A percentile compares a stretch with the other conserved stretches of the same genome.
Conservation (phyloP, 2,329 filamentous ascomycete genomes). For the Cordyceps tenuipes region DNA sequence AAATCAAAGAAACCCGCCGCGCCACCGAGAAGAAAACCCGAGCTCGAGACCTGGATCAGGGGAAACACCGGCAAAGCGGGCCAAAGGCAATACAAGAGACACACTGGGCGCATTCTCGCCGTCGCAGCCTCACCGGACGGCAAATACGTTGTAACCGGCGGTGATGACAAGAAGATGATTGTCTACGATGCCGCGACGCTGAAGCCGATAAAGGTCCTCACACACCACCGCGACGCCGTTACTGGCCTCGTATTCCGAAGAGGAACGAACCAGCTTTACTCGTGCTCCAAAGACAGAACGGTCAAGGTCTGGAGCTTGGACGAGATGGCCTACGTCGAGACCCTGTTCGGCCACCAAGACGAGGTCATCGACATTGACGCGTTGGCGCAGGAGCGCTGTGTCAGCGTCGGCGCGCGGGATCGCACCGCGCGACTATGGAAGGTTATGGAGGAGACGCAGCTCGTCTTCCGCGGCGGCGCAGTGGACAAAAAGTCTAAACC, state of each 20-base stretch:
- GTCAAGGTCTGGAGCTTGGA: slow-evolving; percentile 94
- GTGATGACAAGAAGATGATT: slow-evolving; percentile 73
- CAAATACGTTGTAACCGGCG: slow-evolving; percentile 84
- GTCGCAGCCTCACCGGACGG: slow-evolving; percentile 85
- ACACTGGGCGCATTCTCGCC: slow-evolving; percentile 70
- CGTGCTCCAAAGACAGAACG: slow-evolving; percentile 80
- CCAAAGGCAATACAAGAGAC: slow-evolving; percentile 65
- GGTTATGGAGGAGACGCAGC: slow-evolving; percentile 87
- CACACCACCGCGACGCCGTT: slow-evolving; percentile 84
- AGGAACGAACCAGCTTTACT: slow-evolving; percentile 87
- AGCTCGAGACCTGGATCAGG: slow-evolving; percentile 53
- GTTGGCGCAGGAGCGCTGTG: slow-evolving; percentile 76
- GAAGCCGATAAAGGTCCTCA: slow-evolving; percentile 72
- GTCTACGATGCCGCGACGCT: slow-evolving; percentile 80
- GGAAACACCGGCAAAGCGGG: slow-evolving; percentile 52
- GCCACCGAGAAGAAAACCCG: slow-evolving; percentile 53
- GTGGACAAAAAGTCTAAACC: slow-evolving; percentile 44
- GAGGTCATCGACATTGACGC: slow-evolving; percentile 77
- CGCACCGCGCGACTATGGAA: slow-evolving; percentile 92
- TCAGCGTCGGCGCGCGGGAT: slow-evolving; percentile 85
- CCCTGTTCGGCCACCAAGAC: slow-evolving; percentile 92
- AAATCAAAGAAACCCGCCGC: slow-evolving; percentile 51
- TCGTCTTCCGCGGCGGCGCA: slow-evolving; percentile 86
- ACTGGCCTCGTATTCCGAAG: slow-evolving; percentile 78
- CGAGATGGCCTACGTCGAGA: slow-evolving; percentile 89